Conservation (phyloP, 2,329 filamentous ascomycete genomes). For the Chaetomium olivaceum region DNA sequence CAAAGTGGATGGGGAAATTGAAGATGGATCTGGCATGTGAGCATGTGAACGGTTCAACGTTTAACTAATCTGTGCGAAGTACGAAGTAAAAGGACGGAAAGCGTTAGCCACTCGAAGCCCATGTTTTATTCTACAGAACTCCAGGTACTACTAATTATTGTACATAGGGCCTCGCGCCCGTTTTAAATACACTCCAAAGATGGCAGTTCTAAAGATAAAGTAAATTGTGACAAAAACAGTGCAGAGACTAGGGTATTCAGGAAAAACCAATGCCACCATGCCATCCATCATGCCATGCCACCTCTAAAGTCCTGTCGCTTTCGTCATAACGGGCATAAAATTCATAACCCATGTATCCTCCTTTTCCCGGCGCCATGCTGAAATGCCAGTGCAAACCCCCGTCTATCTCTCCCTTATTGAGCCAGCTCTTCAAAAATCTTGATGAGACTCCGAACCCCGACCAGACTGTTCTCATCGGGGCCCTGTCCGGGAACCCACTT, state of each 20-base stretch:
- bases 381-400: background rate
- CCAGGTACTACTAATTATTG: background rate
- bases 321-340: conserved; percentile 21
- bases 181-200: background rate
- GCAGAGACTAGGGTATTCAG: conserved; percentile 24
- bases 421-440: conserved; percentile 70
- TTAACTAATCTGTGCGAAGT: too few species aligned
- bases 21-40: background rate
- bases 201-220: background rate
- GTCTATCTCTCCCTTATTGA: conserved; percentile 28
- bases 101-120: too few species aligned
- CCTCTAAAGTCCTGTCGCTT: conserved; percentile 5
- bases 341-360: conserved; percentile 16
- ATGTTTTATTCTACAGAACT: background rate
- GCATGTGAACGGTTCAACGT: background rate
- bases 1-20: background rate
- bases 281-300: background rate
- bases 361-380: background rate
- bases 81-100: too few species aligned
- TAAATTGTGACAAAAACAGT: conserved; percentile 9
- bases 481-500: conserved; percentile 78
- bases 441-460: conserved; percentile 70
- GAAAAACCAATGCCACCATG: background rate
- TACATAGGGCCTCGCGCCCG: background rate
- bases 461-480: conserved; percentile 79